A percentile compares a stretch with the other conserved stretches of the same genome.
Evolutionary conservation across 495 filamentous ascomycete genomes (phyloP).

Genomic region (Haplographium delicatum): DNA sequence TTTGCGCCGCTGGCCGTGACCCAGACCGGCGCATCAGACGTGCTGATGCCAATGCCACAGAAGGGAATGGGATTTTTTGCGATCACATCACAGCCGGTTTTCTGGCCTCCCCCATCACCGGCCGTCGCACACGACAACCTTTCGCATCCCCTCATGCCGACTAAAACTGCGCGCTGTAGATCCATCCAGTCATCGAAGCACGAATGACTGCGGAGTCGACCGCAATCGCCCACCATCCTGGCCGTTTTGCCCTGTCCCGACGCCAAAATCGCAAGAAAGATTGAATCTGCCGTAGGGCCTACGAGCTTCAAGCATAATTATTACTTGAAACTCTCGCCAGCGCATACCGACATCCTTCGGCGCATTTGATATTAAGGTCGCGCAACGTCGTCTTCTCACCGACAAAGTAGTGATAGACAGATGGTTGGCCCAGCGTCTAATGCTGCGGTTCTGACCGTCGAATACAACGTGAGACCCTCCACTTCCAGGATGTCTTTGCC

Average conservation of each 20-base stretch:
- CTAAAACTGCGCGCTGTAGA: constrained; percentile 18
- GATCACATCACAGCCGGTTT: not conserved
- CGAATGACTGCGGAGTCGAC: constrained; percentile 17
- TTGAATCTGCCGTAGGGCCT: constrained; percentile 20
- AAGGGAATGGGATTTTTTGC: no score
- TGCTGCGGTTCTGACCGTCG: not conserved
- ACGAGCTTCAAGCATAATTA: constrained; percentile 20
- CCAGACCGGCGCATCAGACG: no score
- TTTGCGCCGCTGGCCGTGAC: not conserved
- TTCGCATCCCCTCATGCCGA: constrained; percentile 14
- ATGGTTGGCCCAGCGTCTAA: constrained; percentile 2
- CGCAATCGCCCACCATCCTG: constrained; percentile 14
- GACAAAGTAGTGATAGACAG: not conserved
- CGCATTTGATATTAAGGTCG: constrained; percentile 18
- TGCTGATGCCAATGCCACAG: no score
- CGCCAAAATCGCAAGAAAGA: constrained; percentile 14
- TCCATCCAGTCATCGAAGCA: constrained; percentile 21
- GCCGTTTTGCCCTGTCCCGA: constrained; percentile 15
- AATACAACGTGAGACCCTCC: not conserved
- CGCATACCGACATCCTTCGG: constrained; percentile 23
- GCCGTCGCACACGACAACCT: constrained; percentile 17
- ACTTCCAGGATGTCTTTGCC: not conserved
- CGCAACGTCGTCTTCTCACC: constrained; percentile 7
- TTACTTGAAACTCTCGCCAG: constrained; percentile 27
- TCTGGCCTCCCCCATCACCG: constrained; percentile 1